Percentiles rank a stretch among this genome's conserved stretches.
Conservation (phyloP, 2,329 filamentous ascomycete species). For the Kalmusia sp. region DNA sequence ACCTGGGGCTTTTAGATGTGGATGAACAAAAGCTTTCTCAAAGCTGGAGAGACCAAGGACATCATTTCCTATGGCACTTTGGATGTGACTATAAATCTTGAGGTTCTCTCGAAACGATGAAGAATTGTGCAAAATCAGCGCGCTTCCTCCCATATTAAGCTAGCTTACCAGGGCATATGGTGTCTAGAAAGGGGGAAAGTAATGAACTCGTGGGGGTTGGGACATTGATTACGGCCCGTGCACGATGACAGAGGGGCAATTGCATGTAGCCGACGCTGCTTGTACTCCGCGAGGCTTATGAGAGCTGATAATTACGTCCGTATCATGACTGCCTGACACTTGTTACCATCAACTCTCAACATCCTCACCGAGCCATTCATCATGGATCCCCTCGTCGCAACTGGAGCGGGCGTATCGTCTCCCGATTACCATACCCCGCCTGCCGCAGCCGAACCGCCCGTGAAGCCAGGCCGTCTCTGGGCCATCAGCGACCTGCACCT, state of each 20-base stretch:
- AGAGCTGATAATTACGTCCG: background rate
- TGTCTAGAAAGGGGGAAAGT: no score
- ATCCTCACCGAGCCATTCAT: background rate
- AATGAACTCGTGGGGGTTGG: background rate
- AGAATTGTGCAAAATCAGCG: no score
- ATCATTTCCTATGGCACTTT: no score
- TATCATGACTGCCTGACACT: background rate
- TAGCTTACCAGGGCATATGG: no score
- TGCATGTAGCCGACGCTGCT: no score
- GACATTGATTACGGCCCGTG: conserved; percentile 2
- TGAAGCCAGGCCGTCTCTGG: conserved; percentile 46
- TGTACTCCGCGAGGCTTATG: no score
- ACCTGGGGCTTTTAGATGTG: no score
- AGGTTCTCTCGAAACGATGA: no score
- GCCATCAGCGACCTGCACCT: conserved; percentile 57
- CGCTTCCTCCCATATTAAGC: no score
- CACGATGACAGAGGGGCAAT: background rate
- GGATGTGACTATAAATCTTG: no score
- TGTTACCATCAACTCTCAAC: background rate
- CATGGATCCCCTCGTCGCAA: conserved; percentile 5
- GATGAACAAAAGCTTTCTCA: no score
- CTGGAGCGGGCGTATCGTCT: background rate
- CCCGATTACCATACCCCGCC: background rate
- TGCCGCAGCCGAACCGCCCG: background rate
- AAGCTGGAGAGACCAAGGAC: no score